Evolutionary conservation across 2,329 filamentous ascomycete species (phyloP), one percentile per base, ranked within the genome.

Genomic region (Epichloe uncinata): DNA sequence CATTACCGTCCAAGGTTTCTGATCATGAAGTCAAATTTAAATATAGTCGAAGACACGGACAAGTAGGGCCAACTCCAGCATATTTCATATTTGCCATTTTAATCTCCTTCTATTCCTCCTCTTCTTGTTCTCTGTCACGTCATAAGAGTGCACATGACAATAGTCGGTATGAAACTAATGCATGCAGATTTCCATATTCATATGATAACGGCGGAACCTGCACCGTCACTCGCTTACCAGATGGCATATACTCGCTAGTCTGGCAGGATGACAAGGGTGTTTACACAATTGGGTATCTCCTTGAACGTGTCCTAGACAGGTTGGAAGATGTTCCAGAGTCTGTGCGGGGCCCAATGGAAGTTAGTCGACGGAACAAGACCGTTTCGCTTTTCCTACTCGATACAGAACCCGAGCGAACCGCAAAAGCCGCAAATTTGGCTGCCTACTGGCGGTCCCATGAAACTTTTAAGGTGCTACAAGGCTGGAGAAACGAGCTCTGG

Each of bases 401-500:
- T 18, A 82, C 75, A 1, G 80, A 83, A 45, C 67, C 72, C 15
- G 75, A 49, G 30, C 47, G 47, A 35, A 49, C 30, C 3, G 41
- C 40, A 16, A 36, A 1, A 36, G 47, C 41, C 16, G 40, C 47
- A 13, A 15, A n/a, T 45, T 16, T 49, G 22, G 42, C 26, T 20
- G 62, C 71, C 2, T 78, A 84, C 56, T 87, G 90, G 75, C 81
- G 83, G 16, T 70, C 77, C n/a, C 75, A 77, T n/a, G 70, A 75
- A 6, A 79, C 78, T 1, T 97, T 97, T 63, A 71, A 78, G 38
- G 73, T 95, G 1, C 73, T 97, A 15, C 71, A 72, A 16, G 85
- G 85, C 52, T 95, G 89, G 89, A 77, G 88, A 41, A 71, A 87
- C 59, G 89, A 95, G 66, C 68, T 81, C 15, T 95, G 88, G 70